These are phyloP conservation scores for Aspergillus uvarum DNA, from an alignment of 2,329 filamentous ascomycete species.

Conservation along the genomic window DNA sequence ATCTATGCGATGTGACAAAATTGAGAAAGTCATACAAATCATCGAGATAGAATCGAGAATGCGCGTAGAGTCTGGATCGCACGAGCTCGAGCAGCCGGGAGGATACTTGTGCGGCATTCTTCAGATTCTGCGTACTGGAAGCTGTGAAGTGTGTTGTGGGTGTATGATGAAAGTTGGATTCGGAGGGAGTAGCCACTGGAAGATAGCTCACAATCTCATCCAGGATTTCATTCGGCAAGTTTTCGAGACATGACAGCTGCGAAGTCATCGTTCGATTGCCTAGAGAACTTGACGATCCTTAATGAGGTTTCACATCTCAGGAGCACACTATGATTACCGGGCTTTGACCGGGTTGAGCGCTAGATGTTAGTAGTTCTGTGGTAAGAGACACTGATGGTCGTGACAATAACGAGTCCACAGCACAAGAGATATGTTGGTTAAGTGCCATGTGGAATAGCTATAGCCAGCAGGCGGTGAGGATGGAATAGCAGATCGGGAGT, in stretches of 20 bases:
- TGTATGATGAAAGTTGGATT: conserved; percentile 50
- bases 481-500: neutral
- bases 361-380: neutral
- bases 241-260: conserved; percentile 27
- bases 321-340: neutral
- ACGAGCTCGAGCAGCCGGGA: conserved; percentile 54
- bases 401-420: neutral
- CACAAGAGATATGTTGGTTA: neutral
- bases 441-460: neutral
- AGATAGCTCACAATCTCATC: conserved; percentile 58
- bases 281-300: neutral
- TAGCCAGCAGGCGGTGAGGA: neutral
- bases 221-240: conserved; percentile 63
- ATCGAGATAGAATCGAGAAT: conserved; percentile 46
- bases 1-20: conserved; percentile 36
- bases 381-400: neutral
- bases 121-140: conserved; percentile 48
- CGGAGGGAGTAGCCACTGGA: conserved; percentile 51
- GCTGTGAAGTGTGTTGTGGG: conserved; percentile 48
- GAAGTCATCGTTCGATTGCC: conserved; percentile 16
- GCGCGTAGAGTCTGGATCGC: conserved; percentile 59
- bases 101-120: conserved; percentile 56
- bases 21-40: conserved; percentile 37
- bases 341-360: neutral
- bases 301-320: neutral